Base-by-base conservation (phyloP, 1,284 basidiomycete genomes). In the Malassezia psittaci region DNA sequence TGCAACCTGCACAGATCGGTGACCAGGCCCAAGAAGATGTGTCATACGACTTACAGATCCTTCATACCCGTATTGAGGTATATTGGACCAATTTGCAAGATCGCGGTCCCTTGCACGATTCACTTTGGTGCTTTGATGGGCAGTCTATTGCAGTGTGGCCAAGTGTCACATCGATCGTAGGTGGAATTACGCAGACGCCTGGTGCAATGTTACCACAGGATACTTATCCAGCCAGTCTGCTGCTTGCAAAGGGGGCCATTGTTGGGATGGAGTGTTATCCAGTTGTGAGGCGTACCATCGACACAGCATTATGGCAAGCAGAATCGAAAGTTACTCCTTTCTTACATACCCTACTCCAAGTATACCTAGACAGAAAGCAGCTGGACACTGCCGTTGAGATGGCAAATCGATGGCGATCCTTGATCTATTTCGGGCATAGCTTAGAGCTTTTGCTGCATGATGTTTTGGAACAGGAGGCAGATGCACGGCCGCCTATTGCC, bases 231-330 rank as follows among this genome's bases (percentile, higher is more conserved):
- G 76, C 98, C 4, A 94, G 90, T 57, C 89, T 94, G 5, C 80
- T 98, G 18, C 93, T 98, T 87, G 90, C 96, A 74, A 96, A 96
- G 73, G 94, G 91, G 0, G 94, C 98, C 64, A 88, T 99, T 60
- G 90, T 98, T 53, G 94, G 93, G 8, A 88, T 88, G 37, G 90
- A 96, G 66, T 83, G 91, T 52, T 90, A 94, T 73, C 82, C 83
- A 1, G 85, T 83, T 2, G 79, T 85, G 19, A 82, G 88, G 38
- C 78, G 81, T 16, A 87, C 85, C 51, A 78, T 98, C 5, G 83
- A 90, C 11, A 96, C 96, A 72, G 85, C 87, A 8, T 85, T 94
- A 77, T 96, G 93, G 78, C 83, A 90, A 53, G 85, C 93, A 75
- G 82, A 85, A 32, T 94, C 93, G 0, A 89, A 85, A 83, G 93